Conservation (phyloP, 805 yeast genomes). For the Peterozyma xylosa region DNA sequence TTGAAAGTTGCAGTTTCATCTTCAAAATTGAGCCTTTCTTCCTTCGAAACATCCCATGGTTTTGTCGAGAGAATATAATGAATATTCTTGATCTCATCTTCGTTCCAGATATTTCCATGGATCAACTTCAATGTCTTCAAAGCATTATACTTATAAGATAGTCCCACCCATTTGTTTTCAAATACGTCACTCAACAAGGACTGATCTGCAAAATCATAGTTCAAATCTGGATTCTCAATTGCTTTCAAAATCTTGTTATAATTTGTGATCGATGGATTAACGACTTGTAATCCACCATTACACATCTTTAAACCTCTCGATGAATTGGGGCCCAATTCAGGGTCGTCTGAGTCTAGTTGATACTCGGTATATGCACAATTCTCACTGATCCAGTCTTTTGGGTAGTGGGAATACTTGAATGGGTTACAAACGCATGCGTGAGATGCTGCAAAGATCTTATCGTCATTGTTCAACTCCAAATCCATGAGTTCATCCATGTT, state of each 20-base stretch:
- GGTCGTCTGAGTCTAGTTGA: conserved; percentile 11
- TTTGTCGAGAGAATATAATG: conserved; percentile 54
- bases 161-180: conserved; percentile 38
- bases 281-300: conserved; percentile 53
- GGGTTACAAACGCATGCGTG: conserved; percentile 64
- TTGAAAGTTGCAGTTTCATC: conserved; percentile 41
- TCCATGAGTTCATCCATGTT: conserved; percentile 58
- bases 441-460: conserved; percentile 42
- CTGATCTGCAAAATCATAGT: conserved; percentile 54
- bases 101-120: conserved; percentile 41
- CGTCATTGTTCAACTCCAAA: conserved; percentile 23
- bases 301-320: conserved; percentile 37
- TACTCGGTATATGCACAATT: conserved; percentile 45
- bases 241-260: conserved; percentile 34
- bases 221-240: conserved; percentile 25
- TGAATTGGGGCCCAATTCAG: conserved; percentile 33
- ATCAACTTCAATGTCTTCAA: conserved; percentile 40
- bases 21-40: conserved; percentile 11
- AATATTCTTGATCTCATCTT: conserved; percentile 41
- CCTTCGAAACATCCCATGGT: conserved; percentile 44
- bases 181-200: conserved; percentile 48
- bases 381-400: conserved; percentile 39
- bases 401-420: conserved; percentile 41
- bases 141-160: conserved; percentile 47
- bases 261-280: conserved; percentile 29